Evolutionary conservation across 192 early-diverging fungal genomes (phyloP), one percentile per base, ranked within the genome.

Genomic region (Coemansia sp.): DNA sequence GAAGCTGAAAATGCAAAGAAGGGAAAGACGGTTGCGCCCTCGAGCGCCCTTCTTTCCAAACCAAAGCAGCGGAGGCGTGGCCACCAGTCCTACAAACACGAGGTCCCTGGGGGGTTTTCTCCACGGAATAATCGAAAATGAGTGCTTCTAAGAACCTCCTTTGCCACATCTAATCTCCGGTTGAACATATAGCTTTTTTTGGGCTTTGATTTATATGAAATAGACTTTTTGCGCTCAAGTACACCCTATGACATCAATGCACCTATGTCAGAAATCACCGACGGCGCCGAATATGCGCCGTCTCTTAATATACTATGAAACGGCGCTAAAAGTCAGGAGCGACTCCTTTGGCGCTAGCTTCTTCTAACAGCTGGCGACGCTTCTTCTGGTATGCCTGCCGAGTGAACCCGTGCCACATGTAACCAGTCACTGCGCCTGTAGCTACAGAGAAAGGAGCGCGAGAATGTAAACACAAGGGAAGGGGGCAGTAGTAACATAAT

Each of bases 361-460:
- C 73, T 9, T 67, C 41, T 39, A 82, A 42, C 67, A 77, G 61
- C 64, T 71, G 74, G 23, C 38, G 71, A 15, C 80, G 80, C 61
- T 75, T 73, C 59, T 70, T 76, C 66, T 82, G 68, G 66, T 76
- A 82, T 25, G 80, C 80, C 53, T 82, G 80, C 21, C 80, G 67
- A 11, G 80, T 82, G 53, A 77, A 77, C 11, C 80, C 80, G 34
- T 74, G 68, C 80, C 80, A 82, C 80, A 82, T 82, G 68, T 82
- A 82, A 6, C 80, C 80, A 15, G 80, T 76, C 65, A 77, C 72
- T 1, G 67, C 71, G 50, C 80, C 80, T 5, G 79, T 82, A 3
- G 57, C 78, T 81, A 81, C 66, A 75, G 14, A 64, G 3, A 34
- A 11, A 32, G 42, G 14, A 34, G 19, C 36, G 7, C n/a, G 11